phyloP scores from a whole-genome alignment of 257 asterid genomes.

The Pogostemon cablin region DNA sequence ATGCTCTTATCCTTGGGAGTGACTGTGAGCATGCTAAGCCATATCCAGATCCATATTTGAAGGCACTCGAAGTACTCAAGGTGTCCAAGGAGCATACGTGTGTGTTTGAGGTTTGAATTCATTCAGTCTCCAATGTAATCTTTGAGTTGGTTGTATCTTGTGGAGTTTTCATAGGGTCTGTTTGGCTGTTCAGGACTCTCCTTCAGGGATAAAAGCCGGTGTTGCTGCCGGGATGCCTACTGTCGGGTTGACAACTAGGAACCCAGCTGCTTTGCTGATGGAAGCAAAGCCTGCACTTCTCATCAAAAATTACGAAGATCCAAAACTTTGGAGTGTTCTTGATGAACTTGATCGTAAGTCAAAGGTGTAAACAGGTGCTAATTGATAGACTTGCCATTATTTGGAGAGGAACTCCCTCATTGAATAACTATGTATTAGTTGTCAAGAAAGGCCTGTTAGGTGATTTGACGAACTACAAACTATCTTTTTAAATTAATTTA shows the following conservation, averaged over 20 bases:
- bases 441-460: background rate
- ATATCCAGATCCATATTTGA: conserved; percentile 85
- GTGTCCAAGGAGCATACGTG: conserved; percentile 84
- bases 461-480: too few relatives aligned
- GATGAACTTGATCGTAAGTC: conserved; percentile 63
- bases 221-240: conserved; percentile 93
- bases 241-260: conserved; percentile 79
- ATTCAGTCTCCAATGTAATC: background rate
- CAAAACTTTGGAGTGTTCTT: conserved; percentile 78
- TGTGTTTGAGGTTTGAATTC: conserved; percentile 76
- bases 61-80: conserved; percentile 82
- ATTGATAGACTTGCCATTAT: conserved; percentile 17
- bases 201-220: conserved; percentile 93
- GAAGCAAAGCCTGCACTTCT: conserved; percentile 85
- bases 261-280: conserved; percentile 66
- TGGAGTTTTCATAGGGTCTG: background rate
- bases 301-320: conserved; percentile 81
- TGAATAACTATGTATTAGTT: conserved; percentile 1
- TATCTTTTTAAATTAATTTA: too few relatives aligned
- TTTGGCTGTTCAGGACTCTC: conserved; percentile 67
- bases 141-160: background rate
- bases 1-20: conserved; percentile 68
- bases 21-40: conserved; percentile 91
- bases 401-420: conserved; percentile 8
- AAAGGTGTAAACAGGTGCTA: conserved; percentile 18